Evolutionary conservation across 1,139 yeast species (phyloP).

Genomic region (Blastobotrys aristatus): DNA sequence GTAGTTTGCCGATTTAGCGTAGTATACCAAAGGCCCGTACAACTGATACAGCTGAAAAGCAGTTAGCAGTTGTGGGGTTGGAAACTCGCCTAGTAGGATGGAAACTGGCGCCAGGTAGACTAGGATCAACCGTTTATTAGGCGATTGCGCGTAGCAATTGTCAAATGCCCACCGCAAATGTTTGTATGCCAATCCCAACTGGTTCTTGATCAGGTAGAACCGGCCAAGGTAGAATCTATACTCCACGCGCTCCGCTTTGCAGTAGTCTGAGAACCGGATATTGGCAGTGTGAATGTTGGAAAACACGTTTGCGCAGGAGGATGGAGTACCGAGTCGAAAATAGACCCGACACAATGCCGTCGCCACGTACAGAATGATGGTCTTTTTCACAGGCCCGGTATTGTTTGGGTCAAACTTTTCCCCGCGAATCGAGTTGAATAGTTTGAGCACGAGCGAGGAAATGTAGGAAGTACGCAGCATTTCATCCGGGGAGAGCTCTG

Average conservation of each 20-base stretch:
- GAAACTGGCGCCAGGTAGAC: constrained; percentile 52
- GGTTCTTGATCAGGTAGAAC: constrained; percentile 57
- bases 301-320: constrained; percentile 69
- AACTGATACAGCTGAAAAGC: constrained; percentile 22
- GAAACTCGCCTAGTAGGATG: constrained; percentile 35
- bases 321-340: constrained; percentile 57
- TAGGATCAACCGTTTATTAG: constrained; percentile 41
- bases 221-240: constrained; percentile 66
- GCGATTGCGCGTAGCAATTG: constrained; percentile 38
- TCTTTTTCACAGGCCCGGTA: constrained; percentile 40
- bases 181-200: constrained; percentile 48
- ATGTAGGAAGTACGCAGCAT: constrained; percentile 45
- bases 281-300: constrained; percentile 64
- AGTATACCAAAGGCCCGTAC: constrained; percentile 30
- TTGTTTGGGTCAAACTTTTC: constrained; percentile 46
- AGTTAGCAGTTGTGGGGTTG: constrained; percentile 27
- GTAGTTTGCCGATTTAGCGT: constrained; percentile 29
- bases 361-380: constrained; percentile 52
- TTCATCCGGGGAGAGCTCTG: constrained; percentile 37
- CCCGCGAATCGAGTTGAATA: constrained; percentile 60
- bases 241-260: constrained; percentile 52
- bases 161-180: constrained; percentile 62
- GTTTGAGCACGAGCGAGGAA: constrained; percentile 53
- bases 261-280: constrained; percentile 43
- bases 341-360: constrained; percentile 57